Conservation (phyloP, 2,329 filamentous ascomycete species). For the Aspergillus intermedius region DNA sequence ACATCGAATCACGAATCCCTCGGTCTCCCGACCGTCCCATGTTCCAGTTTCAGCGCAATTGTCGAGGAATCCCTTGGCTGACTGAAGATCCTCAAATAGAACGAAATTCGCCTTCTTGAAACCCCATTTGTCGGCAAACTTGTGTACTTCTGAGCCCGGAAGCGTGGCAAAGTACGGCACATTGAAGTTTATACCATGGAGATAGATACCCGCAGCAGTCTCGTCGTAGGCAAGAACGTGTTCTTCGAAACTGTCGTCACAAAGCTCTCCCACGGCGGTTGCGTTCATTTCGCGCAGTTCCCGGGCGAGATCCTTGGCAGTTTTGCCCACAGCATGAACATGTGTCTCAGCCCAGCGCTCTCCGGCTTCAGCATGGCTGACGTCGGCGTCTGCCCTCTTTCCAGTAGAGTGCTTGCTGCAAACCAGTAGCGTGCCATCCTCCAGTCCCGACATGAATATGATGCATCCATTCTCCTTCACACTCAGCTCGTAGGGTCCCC, state of each 20-base stretch:
- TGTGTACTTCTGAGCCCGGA: constrained; percentile 72
- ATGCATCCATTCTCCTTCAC: constrained; percentile 99
- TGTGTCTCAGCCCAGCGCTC: constrained; percentile 78
- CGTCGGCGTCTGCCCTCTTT: constrained; percentile 58
- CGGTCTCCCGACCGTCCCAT: constrained; percentile 85
- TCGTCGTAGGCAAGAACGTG: constrained; percentile 86
- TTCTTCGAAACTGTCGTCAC: constrained; percentile 93
- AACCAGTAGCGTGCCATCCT: constrained; percentile 84
- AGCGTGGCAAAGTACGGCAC: constrained; percentile 88
- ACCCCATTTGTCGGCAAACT: constrained; percentile 86
- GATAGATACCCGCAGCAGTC: constrained; percentile 79
- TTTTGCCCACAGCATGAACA: constrained; percentile 69
- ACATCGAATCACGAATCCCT: constrained; percentile 95
- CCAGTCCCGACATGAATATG: constrained; percentile 88
- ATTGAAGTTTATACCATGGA: constrained; percentile 95
- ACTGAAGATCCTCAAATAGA: constrained; percentile 64
- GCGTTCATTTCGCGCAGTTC: constrained; percentile 73
- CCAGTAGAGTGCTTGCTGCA: constrained; percentile 99
- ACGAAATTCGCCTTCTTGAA: constrained; percentile 84
- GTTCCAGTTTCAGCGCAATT: constrained; percentile 79
- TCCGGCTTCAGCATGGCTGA: constrained; percentile 79
- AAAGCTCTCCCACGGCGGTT: constrained; percentile 94
- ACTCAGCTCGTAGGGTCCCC: constrained; percentile 87
- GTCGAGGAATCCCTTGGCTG: constrained; percentile 76
- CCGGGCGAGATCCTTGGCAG: constrained; percentile 67